These are phyloP conservation scores for Plasmodium ovale DNA, from an alignment of 169 alveolate genomes.

Conservation along the genomic window DNA sequence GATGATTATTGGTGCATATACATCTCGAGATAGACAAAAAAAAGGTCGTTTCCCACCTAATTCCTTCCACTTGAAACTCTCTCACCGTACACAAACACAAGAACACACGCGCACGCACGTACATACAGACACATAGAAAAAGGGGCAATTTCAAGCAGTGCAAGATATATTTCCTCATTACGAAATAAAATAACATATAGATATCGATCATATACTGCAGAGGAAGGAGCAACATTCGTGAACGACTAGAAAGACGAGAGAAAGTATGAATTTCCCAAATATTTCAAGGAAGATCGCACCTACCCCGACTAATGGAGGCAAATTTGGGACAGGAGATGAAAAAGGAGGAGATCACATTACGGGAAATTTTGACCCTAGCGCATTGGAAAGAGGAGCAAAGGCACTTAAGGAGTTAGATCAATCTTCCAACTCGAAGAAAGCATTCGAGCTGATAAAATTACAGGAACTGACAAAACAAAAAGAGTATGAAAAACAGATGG, in stretches of 20 bases:
- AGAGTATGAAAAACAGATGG: slow-evolving; percentile 93
- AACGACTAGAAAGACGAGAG: not conserved
- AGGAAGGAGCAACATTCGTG: too few relatives aligned
- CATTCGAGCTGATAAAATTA: slow-evolving; percentile 95
- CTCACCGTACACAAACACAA: too few relatives aligned
- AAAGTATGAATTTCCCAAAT: slow-evolving; percentile 58
- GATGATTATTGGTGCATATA: too few relatives aligned
- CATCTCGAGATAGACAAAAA: too few relatives aligned
- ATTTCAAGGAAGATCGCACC: slow-evolving; percentile 29
- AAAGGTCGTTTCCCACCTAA: too few relatives aligned
- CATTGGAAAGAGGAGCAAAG: slow-evolving; percentile 99
- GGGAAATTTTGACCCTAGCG: slow-evolving; percentile 95
- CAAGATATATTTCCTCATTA: too few relatives aligned
- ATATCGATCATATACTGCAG: too few relatives aligned
- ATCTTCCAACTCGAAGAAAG: slow-evolving; percentile 95
- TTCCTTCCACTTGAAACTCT: too few relatives aligned
- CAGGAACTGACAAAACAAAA: slow-evolving; percentile 96
- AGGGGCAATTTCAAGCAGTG: too few relatives aligned
- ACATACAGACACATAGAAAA: too few relatives aligned
- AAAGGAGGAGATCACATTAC: slow-evolving; percentile 38
- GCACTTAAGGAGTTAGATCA: slow-evolving; percentile 96
- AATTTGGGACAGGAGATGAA: not conserved
- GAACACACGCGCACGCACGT: too few relatives aligned
- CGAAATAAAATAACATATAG: too few relatives aligned
- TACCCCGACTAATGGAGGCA: not conserved